Base-by-base conservation (phyloP, 805 yeast genomes). In the Saturnispora sanitii region DNA sequence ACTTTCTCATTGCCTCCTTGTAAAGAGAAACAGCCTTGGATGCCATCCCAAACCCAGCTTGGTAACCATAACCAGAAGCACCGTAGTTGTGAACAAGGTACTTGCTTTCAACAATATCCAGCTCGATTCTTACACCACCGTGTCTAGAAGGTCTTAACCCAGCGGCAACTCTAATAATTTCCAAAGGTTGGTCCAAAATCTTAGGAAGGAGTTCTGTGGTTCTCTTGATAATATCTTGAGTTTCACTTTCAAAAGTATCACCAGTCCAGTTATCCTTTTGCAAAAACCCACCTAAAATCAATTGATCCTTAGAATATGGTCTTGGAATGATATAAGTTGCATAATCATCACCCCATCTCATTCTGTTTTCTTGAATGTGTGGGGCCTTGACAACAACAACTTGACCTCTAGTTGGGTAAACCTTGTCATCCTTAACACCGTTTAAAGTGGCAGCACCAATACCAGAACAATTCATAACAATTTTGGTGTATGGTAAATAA, bases 401-500 rank as follows among this genome's bases (percentile, higher is more conserved):
- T 53, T 83, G 94, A 4, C 94, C 94, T 44, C 94, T 65, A 1
- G 83, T 75, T 6, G 94, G 90, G 49, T 77, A 80, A 16, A 79
- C 71, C 1, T 62, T 60, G 7, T 61, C 45, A 52, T 84, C 94
- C 17, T 64, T 60, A 15, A 80, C 84, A 11, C 88, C 92, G 6
- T 77, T 77, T 5, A 84, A 60, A 2, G 58, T 54, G 35, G 64
- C 65, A 2, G 92, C 82, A 9, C 87, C 83, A 17, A 80, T 63
- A 6, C 94, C 94, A 0, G 87, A 68, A 57, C 94, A 82, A 51
- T 84, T 84, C 68, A 82, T 79, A 7, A 82, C 79, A 5, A 58
- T 64, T 32, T 65, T 57, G 2, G 77, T 66, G 2, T 54, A 39
- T 9, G 54, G 43, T 15, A 48, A 42, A 21, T 50, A 71, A 2